Base-by-base conservation (phyloP, 2,329 filamentous ascomycete genomes). In the Colletotrichum lupini region DNA sequence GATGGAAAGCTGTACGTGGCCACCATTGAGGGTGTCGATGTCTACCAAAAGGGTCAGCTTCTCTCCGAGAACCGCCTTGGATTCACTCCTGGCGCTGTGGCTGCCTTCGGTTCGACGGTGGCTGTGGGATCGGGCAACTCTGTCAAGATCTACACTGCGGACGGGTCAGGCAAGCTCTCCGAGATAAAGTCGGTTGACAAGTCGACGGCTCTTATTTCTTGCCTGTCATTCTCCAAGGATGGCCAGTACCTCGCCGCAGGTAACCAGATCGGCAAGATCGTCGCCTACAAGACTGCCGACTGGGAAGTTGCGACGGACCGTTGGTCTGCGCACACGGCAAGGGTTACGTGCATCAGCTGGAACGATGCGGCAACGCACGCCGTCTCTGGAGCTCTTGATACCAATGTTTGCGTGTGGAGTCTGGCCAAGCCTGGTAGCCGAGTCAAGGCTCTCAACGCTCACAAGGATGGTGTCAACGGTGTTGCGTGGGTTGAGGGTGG, bases 381-480 rank as follows among this genome's bases (percentile, higher is more conserved):
- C 3, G 94, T 91, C 24, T 97, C 94, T 80, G 96, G 95, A 14
- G 93, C 91, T 58, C 85, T 99, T 62, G 97, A 99, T 81, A 98
- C 96, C 0, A 95, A 97, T 79, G 89, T 99, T 24, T 95, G 94
- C 80, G 92, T 98, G 35, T 99, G 97, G 95, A 98, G 94, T 81
- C 83, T 98, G 68, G 87, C 86, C 52, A 94, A 94, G 80, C 96
- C 96, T 0, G 95, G 94, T 2, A 94, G 94, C 82, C 90, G 96
- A 77, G 90, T 97, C 77, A 96, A 97, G 85, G 92, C 92, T 16
- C 84, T 91, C 26, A 97, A 98, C 80, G 95, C 96, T 62, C 97
- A 99, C 85, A 98, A 98, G 85, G 97, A 98, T 80, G 97, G 97
- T 11, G 95, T 98, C 22, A 95, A 93, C 77, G 96, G 94, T 19